Evolutionary conservation across 2,329 filamentous ascomycete species (phyloP).

Genomic region (Microdochium trichocladiopsis): DNA sequence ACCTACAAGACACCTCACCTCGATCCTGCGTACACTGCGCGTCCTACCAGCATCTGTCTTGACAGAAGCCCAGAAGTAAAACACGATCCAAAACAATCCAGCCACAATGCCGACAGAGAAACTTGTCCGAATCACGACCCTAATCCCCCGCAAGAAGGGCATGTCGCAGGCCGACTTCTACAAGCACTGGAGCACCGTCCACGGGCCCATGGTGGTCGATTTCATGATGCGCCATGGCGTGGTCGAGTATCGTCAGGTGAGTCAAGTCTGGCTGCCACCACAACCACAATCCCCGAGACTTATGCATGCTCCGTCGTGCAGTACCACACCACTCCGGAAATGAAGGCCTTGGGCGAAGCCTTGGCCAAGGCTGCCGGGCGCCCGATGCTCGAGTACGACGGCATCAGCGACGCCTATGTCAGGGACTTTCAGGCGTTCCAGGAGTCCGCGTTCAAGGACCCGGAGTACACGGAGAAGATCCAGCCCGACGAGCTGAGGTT

Average conservation of each 20-base stretch:
- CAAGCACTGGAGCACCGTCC: conserved; percentile 10
- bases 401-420: conserved; percentile 5
- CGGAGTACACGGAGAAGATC: conserved; percentile 5
- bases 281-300: background rate
- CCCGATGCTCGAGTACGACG: conserved; percentile 5
- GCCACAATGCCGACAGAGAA: conserved; percentile 8
- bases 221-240: conserved; percentile 11
- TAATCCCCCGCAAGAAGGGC: conserved; percentile 8
- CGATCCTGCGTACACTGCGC: no score
- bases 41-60: no score
- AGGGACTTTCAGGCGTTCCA: conserved; percentile 4
- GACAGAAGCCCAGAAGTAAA: no score
- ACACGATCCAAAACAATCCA: conserved; percentile 1
- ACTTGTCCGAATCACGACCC: conserved; percentile 10
- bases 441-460: conserved; percentile 6
- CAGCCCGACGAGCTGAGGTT: conserved; percentile 5
- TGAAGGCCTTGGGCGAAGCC: conserved; percentile 5
- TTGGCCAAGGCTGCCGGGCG: conserved; percentile 6
- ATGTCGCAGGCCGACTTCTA: conserved; percentile 10
- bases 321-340: conserved; percentile 7
- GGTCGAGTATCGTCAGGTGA: conserved; percentile 5
- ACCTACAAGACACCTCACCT: no score
- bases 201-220: conserved; percentile 10
- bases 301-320: background rate
- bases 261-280: no score